phyloP scores from a whole-genome alignment of 2,329 filamentous ascomycete species.

The Talaromyces sp. region DNA sequence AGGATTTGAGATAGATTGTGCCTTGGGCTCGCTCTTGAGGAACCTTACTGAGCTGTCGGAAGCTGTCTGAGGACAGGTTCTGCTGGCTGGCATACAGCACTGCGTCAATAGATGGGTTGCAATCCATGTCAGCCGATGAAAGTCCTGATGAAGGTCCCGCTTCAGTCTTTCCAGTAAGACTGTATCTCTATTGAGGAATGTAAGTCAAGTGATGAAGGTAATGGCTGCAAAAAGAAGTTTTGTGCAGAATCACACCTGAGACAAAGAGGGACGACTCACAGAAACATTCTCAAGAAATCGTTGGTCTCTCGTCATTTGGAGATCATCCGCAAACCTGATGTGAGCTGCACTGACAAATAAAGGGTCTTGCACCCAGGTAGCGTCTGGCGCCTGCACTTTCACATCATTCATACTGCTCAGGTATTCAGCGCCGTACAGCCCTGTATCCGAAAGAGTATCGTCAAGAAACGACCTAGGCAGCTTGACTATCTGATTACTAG shows the following conservation, averaged over 20 bases:
- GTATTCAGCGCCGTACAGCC: not conserved
- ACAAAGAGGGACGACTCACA: conserved; percentile 10
- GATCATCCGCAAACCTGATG: conserved; percentile 5
- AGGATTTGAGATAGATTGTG: conserved; percentile 25
- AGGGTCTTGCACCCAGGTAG: conserved; percentile 20
- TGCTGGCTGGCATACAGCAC: not conserved
- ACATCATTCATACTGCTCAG: not conserved
- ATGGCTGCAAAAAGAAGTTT: not conserved
- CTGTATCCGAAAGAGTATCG: not conserved
- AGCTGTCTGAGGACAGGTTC: conserved; percentile 4
- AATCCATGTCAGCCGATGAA: not conserved
- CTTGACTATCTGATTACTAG: conserved; percentile 1
- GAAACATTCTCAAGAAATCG: conserved; percentile 12
- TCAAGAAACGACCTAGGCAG: conserved; percentile 1
- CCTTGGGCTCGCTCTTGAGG: conserved; percentile 22
- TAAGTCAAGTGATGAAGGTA: conserved; percentile 1
- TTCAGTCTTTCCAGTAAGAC: not conserved
- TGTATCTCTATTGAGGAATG: conserved; percentile 1
- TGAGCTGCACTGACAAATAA: conserved; percentile 18
- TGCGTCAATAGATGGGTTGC: not conserved
- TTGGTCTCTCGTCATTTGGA: not conserved
- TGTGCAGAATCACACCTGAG: not conserved
- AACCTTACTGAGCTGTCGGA: conserved; percentile 15
- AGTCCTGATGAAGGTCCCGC: too few species aligned
- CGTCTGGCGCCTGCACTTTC: conserved; percentile 16